Percentiles rank a stretch among this genome's conserved stretches.
Conservation (phyloP, 495 filamentous ascomycete species). For the Penicillium chermesinum region DNA sequence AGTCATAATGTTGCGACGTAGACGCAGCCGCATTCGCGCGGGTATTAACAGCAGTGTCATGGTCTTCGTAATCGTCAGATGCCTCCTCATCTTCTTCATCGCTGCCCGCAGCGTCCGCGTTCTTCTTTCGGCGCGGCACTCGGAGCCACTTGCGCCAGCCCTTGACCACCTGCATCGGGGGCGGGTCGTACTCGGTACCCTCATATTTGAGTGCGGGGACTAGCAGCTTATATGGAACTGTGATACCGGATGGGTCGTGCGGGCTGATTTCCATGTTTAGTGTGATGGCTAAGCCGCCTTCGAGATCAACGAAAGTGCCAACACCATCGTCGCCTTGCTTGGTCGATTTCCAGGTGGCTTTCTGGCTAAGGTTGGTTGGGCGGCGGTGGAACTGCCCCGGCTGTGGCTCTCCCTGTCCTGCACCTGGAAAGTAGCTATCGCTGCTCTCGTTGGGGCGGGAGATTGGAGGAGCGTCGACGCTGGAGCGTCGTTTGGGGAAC, state of each 20-base stretch:
- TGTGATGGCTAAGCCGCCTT: conserved; percentile 75
- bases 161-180: conserved; percentile 32
- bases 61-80: conserved; percentile 26
- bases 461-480: conserved; percentile 30
- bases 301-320: conserved; percentile 53
- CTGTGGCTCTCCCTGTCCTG: conserved; percentile 22
- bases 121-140: conserved; percentile 23
- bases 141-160: conserved; percentile 42
- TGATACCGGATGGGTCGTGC: conserved; percentile 82
- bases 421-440: conserved; percentile 38
- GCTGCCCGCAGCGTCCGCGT: conserved; percentile 4
- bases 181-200: conserved; percentile 39
- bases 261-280: conserved; percentile 83
- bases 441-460: conserved; percentile 26
- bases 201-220: conserved; percentile 67
- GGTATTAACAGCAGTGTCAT: conserved; percentile 25
- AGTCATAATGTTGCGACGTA: conserved; percentile 10
- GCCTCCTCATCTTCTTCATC: conserved; percentile 8
- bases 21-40: conserved; percentile 19
- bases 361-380: conserved; percentile 62
- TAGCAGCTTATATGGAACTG: conserved; percentile 77
- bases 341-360: conserved; percentile 43
- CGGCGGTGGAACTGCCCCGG: conserved; percentile 62
- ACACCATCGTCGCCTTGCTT: conserved; percentile 40
- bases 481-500: conserved; percentile 27